These are phyloP conservation scores for Macrolepiota fuliginosa DNA, from an alignment of 768 basidiomycete species.

Conservation along the genomic window DNA sequence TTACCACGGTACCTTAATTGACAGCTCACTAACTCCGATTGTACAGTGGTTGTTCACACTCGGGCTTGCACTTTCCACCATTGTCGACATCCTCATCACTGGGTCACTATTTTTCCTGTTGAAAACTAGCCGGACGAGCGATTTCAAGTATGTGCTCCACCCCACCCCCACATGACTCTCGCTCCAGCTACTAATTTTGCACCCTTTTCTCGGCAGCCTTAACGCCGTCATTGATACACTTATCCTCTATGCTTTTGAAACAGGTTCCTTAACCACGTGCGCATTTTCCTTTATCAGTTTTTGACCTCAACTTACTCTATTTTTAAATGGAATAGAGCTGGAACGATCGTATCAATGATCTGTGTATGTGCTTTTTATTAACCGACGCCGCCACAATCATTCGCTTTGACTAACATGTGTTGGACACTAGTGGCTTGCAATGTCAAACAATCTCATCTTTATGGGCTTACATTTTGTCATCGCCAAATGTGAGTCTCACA, in stretches of 20 bases:
- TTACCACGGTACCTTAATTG: not conserved
- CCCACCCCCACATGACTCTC: not conserved
- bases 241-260: conserved; percentile 52
- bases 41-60: conserved; percentile 53
- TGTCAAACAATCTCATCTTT: conserved; percentile 43
- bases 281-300: not conserved
- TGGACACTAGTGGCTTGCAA: conserved; percentile 38
- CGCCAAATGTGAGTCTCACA: conserved; percentile 33
- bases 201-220: conserved; percentile 27
- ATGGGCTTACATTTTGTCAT: conserved; percentile 51
- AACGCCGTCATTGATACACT: conserved; percentile 45
- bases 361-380: conserved; percentile 30
- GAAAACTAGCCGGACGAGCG: conserved; percentile 33
- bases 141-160: conserved; percentile 31
- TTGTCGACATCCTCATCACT: conserved; percentile 49
- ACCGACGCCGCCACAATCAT: not conserved
- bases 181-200: not conserved
- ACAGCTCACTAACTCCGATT: not conserved
- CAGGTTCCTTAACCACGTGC: conserved; percentile 48
- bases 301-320: not conserved
- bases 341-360: conserved; percentile 46
- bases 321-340: conserved; percentile 27
- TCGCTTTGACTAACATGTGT: conserved; percentile 1
- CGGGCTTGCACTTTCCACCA: conserved; percentile 47
- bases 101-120: conserved; percentile 41